Evolutionary conservation across 2,329 filamentous ascomycete genomes (phyloP), one percentile per base, ranked within the genome.

Genomic region (Celoporthe dispersa): DNA sequence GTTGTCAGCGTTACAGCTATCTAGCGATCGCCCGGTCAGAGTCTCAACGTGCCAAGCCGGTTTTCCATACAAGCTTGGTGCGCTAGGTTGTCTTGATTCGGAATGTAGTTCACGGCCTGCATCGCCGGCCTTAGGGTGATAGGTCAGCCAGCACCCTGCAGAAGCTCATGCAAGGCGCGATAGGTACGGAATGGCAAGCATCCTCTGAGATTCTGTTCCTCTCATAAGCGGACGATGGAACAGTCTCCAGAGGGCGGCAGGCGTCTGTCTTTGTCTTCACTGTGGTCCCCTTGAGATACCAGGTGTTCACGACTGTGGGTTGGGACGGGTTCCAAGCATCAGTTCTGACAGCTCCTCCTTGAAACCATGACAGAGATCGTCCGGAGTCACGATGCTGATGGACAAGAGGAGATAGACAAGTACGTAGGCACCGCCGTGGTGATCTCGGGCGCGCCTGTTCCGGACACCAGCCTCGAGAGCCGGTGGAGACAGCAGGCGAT

Each of bases 141-240:
- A 33, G 61, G 39, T 31, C n/a, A 48, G 39, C 39, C n/a, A 48
- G 39, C 39, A 11, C 61, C 19, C 61, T 64, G 37, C 61, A 28
- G 14, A 44, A 44, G 35, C 33, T 61, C 19, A 61, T 61, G 59
- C 59, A 33, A 61, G 31, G 33, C 39, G 59, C 33, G 59, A 61
- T 33, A 61, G 33, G 33, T 5, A n/a, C 59, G 12, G 25, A 33
- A 33, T 59, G 55, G 55, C 55, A n/a, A 39, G 33, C 59, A 25
- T 37, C 31, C 33, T 28, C n/a, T 31, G 51, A 19, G 9, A 14
- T 31, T 31, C 6, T 19, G 25, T 28, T 16, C 4, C 25, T 57
- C 53, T 57, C 53, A 57, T 57, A 57, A 31, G 25, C 14, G 12
- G 28, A 57, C 12, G 28, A 31, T 16, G 33, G 53, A 16, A 16